Base-by-base conservation (phyloP, 805 yeast species). In the Spathaspora hagerdaliae region DNA sequence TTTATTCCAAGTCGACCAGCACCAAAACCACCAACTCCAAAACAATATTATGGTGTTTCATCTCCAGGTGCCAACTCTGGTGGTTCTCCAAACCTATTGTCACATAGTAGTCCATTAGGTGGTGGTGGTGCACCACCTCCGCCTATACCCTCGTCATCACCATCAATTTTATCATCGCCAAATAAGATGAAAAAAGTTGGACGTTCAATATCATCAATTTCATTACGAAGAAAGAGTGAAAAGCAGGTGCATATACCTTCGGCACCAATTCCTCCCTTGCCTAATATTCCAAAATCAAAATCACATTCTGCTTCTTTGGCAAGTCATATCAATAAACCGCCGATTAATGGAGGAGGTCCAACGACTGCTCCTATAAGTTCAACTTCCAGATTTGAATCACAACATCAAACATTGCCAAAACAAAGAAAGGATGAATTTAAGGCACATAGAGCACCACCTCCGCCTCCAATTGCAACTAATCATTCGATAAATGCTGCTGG, bases 1-100 rank as follows among this genome's bases (percentile, higher is more conserved):
- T 82, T 75, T 50, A 81, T 82, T 43, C 87, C 87, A 4, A 75
- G 80, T 43, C 69, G 87, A 50, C 87, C 87, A 0, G 85, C 87
- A 0, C 87, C 87, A 31, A 78, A 75, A 53, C 86, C 87, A 1
- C 76, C 75, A 5, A 36, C 53, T 29, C 31, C 49, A n/a, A 35
- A 14, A 14, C 24, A 19, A 19, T 19, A 19, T 19, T 5, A 19
- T 19, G 24, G 24, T 19, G 24, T 19, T 7, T 26, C 42, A 14
- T 31, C 39, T 29, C 36, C 40, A 7, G 31, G 39, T 2, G n/a
- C 42, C 12, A 5, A 3, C 24, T 19, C 75, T 5, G 53, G 65
- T 19, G 45, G 53, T 11, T 38, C 49, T 24, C 39, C 41, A 11
- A 36, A 52, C 27, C 31, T 49, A 13, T n/a, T 13, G 13, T 19